Conservation (phyloP, 129 eudicot genomes). For the Centella asiatica region DNA sequence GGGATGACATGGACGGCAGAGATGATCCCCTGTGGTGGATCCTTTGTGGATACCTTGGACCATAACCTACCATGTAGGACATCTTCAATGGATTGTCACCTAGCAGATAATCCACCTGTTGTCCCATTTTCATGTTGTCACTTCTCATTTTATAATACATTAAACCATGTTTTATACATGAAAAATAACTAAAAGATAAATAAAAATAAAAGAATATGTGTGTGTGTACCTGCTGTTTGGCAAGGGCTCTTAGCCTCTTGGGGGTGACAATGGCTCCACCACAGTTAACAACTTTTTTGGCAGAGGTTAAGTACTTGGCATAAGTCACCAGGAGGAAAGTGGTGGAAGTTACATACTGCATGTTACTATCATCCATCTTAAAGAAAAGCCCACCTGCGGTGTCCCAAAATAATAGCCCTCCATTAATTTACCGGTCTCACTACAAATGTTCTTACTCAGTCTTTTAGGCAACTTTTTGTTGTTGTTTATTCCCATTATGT, state of each 20-base stretch:
- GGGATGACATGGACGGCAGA: constrained; percentile 59
- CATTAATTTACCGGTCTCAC: too few relatives aligned
- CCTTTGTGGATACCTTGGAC: constrained; percentile 71
- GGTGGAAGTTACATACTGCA: constrained; percentile 96
- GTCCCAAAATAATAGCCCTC: background rate
- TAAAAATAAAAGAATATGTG: background rate
- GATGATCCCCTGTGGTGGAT: constrained; percentile 99
- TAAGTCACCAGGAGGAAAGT: constrained; percentile 78
- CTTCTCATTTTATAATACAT: background rate
- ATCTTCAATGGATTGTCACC: constrained; percentile 79
- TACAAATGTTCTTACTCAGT: too few relatives aligned
- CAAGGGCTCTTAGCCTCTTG: constrained; percentile 54
- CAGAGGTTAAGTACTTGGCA: constrained; percentile 81
- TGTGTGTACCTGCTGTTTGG: constrained; percentile 64
- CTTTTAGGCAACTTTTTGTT: too few relatives aligned
- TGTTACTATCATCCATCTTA: constrained; percentile 81
- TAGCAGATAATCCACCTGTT: constrained; percentile 78
- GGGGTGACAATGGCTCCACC: constrained; percentile 68
- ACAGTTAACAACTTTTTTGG: constrained; percentile 62
- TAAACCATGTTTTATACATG: background rate
- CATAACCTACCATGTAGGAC: constrained; percentile 99
- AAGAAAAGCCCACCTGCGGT: constrained; percentile 87
- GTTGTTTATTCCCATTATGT: too few relatives aligned
- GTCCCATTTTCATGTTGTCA: background rate
- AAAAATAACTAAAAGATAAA: background rate